Evolutionary conservation across 2,329 filamentous ascomycete genomes (phyloP), one percentile per base, ranked within the genome.

Genomic region (Aspergillus sp.): DNA sequence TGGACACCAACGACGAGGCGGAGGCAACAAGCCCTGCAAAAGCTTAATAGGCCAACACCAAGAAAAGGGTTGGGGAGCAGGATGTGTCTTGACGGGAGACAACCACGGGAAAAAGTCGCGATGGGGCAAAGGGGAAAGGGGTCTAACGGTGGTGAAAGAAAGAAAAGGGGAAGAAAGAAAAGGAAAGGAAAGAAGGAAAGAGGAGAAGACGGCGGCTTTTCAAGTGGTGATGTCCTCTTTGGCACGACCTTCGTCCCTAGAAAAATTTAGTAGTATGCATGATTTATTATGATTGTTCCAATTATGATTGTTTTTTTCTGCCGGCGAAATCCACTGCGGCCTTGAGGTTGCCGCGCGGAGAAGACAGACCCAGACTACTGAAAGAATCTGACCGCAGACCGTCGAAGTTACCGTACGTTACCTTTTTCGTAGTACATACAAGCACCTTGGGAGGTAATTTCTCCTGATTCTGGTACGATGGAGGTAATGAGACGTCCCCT

Each of bases 281-380:
- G 33, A 43, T 41, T 24, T 19, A 43, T 52, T 42, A 40, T 40
- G n/a, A 32, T 40, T 45, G 32, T 50, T 57, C 36, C 52, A 33
- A 14, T 51, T 44, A 30, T 11, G 26, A 11, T 45, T 47, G 54
- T 57, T 56, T 56, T 62, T 62, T 64, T 62, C 61, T 63, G 61
- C 61, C 61, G 59, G 60, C 51, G 56, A 55, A 60, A 63, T 60
- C 55, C 48, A 48, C 22, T 26, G 30, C 13, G 40, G 17, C 13
- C 43, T 22, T 7, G 22, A 24, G 33, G 26, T 35, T 53, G 41
- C 51, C 51, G 51, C 58, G 50, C 52, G 53, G 54, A 38, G 47
- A 51, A 36, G 47, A 54, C 51, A 36, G 47, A 54, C 51, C 33
- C 26, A 11, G 26, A 8, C 26, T 30, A 8, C 10, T 30, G 26